Conservation (phyloP, 2,329 filamentous ascomycete genomes). For the Neopestalotiopsis rosae region DNA sequence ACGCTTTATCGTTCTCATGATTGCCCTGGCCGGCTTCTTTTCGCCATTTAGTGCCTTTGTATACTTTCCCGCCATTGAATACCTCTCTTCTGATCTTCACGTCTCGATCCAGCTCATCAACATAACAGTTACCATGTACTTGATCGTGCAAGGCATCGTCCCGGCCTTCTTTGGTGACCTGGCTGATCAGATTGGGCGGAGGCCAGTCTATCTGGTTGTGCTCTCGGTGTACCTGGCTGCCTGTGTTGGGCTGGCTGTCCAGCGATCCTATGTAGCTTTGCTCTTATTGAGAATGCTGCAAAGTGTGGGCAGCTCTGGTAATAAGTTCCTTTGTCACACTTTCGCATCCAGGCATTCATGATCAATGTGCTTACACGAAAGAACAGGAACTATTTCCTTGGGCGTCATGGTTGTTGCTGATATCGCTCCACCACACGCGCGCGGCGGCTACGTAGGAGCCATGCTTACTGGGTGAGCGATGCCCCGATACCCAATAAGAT, state of each 20-base stretch:
- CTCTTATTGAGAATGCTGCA: constrained; percentile 23
- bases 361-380: constrained; percentile 48
- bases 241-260: constrained; percentile 22
- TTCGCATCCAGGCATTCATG: too few relatives aligned
- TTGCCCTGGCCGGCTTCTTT: constrained; percentile 23
- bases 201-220: constrained; percentile 11
- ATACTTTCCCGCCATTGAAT: constrained; percentile 26
- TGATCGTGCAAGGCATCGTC: constrained; percentile 20
- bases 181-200: constrained; percentile 21
- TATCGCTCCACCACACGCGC: constrained; percentile 66
- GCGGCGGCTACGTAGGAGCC: constrained; percentile 62
- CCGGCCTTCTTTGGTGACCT: constrained; percentile 17
- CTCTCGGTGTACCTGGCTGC: constrained; percentile 19
- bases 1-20: constrained; percentile 20
- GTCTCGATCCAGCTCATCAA: constrained; percentile 26
- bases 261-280: constrained; percentile 15
- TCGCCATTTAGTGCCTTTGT: constrained; percentile 25
- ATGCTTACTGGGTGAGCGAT: constrained; percentile 9
- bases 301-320: constrained; percentile 21
- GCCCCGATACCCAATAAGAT: too few relatives aligned
- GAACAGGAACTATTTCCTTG: constrained; percentile 68
- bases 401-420: constrained; percentile 61
- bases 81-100: constrained; percentile 22
- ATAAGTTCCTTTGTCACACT: not conserved
- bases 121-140: constrained; percentile 30